Percentiles rank a stretch among this genome's conserved stretches.
Evolutionary conservation across 176 grass and related monocot species (phyloP).

Genomic region (Avena atlantica): DNA sequence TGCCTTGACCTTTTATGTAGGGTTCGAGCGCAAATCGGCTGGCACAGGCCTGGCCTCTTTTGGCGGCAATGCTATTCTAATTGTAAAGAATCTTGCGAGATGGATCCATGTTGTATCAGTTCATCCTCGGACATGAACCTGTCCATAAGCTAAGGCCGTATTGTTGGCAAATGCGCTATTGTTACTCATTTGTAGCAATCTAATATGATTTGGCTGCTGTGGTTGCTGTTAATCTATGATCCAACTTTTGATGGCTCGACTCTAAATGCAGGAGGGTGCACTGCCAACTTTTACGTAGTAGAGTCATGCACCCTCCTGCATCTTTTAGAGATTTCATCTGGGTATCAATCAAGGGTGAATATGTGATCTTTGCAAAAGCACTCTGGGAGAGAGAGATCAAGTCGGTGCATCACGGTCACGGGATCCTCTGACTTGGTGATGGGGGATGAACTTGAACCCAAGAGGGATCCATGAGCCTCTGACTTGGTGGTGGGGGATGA

Average conservation of each 20-base stretch:
- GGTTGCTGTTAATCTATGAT: neutral
- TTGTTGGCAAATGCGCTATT: constrained; percentile 8
- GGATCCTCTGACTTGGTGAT: too few relatives aligned
- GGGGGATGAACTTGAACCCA: too few relatives aligned
- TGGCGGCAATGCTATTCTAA: constrained; percentile 15
- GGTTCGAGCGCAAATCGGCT: neutral
- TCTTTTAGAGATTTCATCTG: too few relatives aligned
- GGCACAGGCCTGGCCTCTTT: constrained; percentile 26
- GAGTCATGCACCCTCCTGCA: too few relatives aligned
- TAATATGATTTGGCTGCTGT: neutral
- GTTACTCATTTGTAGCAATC: constrained; percentile 7
- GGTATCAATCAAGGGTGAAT: too few relatives aligned
- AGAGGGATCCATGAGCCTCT: too few relatives aligned
- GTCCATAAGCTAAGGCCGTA: constrained; percentile 16
- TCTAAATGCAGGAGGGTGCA: neutral
- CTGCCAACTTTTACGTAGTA: neutral
- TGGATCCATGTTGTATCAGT: constrained; percentile 11
- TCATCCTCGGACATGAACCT: constrained; percentile 14
- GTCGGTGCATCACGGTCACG: too few relatives aligned
- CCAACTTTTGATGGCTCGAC: neutral
- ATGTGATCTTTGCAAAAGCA: too few relatives aligned
- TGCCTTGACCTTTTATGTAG: neutral
- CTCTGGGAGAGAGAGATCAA: too few relatives aligned
- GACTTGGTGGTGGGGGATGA: too few relatives aligned
- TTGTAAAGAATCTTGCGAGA: constrained; percentile 36